Conservation (phyloP, 768 basidiomycete genomes). For the Lentinus tigrinus region DNA sequence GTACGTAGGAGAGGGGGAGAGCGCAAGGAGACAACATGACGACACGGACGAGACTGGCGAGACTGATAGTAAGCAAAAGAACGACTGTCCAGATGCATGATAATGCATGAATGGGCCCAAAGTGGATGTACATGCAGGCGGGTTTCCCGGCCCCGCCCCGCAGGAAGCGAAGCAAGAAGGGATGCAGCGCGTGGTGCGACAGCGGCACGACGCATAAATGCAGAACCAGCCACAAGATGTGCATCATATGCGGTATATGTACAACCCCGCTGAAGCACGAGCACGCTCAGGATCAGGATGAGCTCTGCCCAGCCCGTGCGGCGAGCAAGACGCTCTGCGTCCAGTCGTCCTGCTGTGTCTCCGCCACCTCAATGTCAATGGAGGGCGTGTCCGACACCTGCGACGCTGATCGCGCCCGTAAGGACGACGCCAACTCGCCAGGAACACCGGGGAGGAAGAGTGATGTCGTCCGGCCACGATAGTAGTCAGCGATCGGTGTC, state of each 20-base stretch:
- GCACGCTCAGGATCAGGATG: not conserved
- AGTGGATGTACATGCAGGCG: not conserved
- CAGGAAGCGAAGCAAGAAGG: not conserved
- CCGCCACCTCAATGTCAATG: conserved; percentile 36
- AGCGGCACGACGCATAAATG: not conserved
- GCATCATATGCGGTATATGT: not conserved
- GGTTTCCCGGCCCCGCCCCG: not conserved
- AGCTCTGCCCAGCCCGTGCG: conserved; percentile 25
- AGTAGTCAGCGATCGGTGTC: conserved; percentile 30
- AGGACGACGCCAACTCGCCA: not conserved
- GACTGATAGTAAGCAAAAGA: conserved; percentile 10
- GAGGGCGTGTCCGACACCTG: conserved; percentile 48
- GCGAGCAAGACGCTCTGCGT: conserved; percentile 70
- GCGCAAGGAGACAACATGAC: conserved; percentile 13
- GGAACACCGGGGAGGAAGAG: conserved; percentile 10
- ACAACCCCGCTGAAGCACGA: not conserved
- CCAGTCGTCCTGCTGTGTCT: conserved; percentile 63
- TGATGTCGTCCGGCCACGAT: conserved; percentile 22
- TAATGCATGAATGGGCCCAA: not conserved
- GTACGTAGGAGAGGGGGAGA: not conserved
- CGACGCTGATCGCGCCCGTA: conserved; percentile 16
- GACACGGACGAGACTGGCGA: conserved; percentile 5
- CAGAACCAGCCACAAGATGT: conserved; percentile 17
- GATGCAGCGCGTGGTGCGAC: not conserved
- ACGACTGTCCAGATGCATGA: conserved; percentile 7